Percentiles rank a stretch among this genome's conserved stretches.
phyloP scores from a whole-genome alignment of 331 rosid genomes.

The Cucumis variabilis region DNA sequence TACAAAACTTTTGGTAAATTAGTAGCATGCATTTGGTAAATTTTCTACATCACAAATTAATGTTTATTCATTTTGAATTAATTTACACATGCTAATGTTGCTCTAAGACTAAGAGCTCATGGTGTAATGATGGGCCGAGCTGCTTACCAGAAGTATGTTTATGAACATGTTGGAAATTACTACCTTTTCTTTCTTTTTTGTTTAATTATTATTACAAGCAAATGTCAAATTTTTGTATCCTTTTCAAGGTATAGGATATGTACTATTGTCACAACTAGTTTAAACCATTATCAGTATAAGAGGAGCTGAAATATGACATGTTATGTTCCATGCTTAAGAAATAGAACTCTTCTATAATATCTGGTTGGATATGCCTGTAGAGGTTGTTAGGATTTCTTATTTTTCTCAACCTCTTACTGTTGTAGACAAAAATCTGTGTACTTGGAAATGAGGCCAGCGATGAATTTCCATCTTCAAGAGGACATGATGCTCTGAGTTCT shows the following conservation, averaged over 20 bases:
- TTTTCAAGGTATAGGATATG: background rate
- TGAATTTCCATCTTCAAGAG: constrained; percentile 45
- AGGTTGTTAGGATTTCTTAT: too few relatives aligned
- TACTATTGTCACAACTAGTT: background rate
- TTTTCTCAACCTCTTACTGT: too few relatives aligned
- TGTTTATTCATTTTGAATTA: constrained; percentile 32
- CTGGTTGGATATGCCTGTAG: background rate
- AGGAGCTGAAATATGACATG: background rate
- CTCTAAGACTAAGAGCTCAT: constrained; percentile 86
- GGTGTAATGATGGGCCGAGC: constrained; percentile 99
- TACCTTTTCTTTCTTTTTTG: background rate
- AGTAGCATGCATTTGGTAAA: background rate
- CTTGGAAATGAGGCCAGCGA: constrained; percentile 56
- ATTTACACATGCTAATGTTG: constrained; percentile 65
- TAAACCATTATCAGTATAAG: background rate
- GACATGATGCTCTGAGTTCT: constrained; percentile 38
- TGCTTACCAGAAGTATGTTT: constrained; percentile 45
- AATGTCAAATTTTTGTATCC: background rate
- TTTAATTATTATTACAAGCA: background rate
- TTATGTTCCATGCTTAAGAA: background rate
- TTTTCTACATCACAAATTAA: background rate
- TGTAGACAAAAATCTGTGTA: too few relatives aligned
- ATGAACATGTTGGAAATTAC: background rate
- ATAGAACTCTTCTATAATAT: background rate
- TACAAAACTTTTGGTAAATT: too few relatives aligned